Percentiles rank a stretch among this genome's conserved stretches.
Conservation (phyloP, 2,329 filamentous ascomycete genomes). For the Ustulina deusta region DNA sequence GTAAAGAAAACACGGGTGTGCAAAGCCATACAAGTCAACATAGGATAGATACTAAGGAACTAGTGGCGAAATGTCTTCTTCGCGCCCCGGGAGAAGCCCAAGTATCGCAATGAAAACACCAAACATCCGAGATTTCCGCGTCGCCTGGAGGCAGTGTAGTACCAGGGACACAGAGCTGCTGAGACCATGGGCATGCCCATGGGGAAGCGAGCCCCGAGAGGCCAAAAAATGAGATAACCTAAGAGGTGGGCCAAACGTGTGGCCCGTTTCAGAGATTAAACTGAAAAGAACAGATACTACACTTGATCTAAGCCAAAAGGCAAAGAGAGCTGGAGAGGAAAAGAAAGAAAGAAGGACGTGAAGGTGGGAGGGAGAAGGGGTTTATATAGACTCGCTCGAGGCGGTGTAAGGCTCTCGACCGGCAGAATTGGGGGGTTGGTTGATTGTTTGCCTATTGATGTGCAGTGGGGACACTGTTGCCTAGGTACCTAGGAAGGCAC, state of each 20-base stretch:
- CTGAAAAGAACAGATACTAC: conserved; percentile 96
- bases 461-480: neutral
- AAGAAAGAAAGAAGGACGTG: conserved; percentile 55
- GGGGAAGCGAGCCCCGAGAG: conserved; percentile 60
- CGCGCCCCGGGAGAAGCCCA: conserved; percentile 63
- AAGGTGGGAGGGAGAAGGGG: conserved; percentile 21
- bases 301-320: conserved; percentile 79
- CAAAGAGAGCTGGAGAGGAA: conserved; percentile 68
- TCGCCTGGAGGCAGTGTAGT: conserved; percentile 73
- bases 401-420: neutral
- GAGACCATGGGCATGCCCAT: conserved; percentile 76
- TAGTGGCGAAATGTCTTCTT: conserved; percentile 60
- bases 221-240: conserved; percentile 87
- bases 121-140: conserved; percentile 61
- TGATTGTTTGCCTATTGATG: conserved; percentile 35
- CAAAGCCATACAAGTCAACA: no score
- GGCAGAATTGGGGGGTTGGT: neutral
- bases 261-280: conserved; percentile 88
- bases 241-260: conserved; percentile 73
- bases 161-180: conserved; percentile 75
- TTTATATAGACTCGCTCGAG: conserved; percentile 71
- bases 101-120: conserved; percentile 68
- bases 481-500: neutral
- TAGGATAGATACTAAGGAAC: no score
- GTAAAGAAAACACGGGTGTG: no score